phyloP scores from a whole-genome alignment of 202 grass and related monocot species.

The Panicum hallii region DNA sequence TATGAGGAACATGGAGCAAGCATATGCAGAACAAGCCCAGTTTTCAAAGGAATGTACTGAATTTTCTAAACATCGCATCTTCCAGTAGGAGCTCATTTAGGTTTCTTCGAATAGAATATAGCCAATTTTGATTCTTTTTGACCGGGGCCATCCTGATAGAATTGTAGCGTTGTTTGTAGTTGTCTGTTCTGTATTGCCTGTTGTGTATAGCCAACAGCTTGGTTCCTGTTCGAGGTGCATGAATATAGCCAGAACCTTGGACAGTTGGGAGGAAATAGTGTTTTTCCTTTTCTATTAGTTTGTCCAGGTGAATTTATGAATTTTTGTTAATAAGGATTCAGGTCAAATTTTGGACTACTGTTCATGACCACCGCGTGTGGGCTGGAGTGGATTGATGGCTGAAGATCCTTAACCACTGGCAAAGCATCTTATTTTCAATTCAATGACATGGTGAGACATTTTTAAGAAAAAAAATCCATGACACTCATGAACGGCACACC shows the following conservation, averaged over 20 bases:
- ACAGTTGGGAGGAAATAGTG: neutral
- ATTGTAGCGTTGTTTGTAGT: slow-evolving; percentile 49
- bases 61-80: slow-evolving; percentile 13
- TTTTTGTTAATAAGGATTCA: slow-evolving; percentile 29
- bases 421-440: neutral
- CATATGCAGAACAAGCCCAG: slow-evolving; percentile 93
- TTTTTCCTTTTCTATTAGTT: neutral
- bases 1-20: slow-evolving; percentile 97
- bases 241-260: slow-evolving; percentile 44
- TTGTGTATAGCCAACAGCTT: slow-evolving; percentile 43
- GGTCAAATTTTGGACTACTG: neutral
- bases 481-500: neutral
- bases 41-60: slow-evolving; percentile 99
- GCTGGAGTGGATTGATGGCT: too few species aligned
- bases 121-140: slow-evolving; percentile 56
- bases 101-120: slow-evolving; percentile 46
- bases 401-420: neutral
- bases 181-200: slow-evolving; percentile 37
- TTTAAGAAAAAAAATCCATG: neutral
- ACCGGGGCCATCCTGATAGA: slow-evolving; percentile 43
- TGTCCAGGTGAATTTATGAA: neutral
- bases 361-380: neutral
- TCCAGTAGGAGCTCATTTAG: slow-evolving; percentile 47
- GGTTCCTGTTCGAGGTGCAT: slow-evolving; percentile 42
- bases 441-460: neutral